A percentile compares a stretch with the other conserved stretches of the same genome.
phyloP scores from a whole-genome alignment of 208 protist genomes.

The Acanthamoeba sp. region DNA sequence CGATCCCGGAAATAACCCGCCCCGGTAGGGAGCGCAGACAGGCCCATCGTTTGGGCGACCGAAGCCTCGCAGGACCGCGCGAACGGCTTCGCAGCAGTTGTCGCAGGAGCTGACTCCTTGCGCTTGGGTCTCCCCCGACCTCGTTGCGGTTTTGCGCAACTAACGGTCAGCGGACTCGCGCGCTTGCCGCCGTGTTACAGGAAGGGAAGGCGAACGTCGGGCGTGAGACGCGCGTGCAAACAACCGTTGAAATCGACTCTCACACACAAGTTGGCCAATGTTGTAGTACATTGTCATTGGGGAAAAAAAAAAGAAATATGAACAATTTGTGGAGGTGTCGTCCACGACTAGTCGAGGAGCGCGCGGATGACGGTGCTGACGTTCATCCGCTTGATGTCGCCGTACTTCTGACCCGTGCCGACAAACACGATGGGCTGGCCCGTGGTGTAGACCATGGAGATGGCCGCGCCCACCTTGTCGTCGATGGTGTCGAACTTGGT shows the following conservation, averaged over 20 bases:
- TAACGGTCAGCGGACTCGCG: no score
- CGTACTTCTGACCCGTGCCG: constrained; percentile 94
- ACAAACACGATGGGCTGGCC: constrained; percentile 99
- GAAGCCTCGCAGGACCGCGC: neutral
- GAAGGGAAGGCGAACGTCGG: no score
- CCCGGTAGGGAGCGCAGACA: neutral
- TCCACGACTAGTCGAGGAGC: constrained; percentile 52
- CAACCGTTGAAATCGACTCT: no score
- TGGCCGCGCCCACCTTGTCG: constrained; percentile 99
- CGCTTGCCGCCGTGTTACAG: no score
- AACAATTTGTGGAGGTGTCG: no score
- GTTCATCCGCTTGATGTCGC: constrained; percentile 73
- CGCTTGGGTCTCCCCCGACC: neutral
- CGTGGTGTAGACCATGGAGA: constrained; percentile 99
- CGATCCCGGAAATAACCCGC: neutral
- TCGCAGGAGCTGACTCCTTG: neutral
- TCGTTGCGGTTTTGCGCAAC: neutral
- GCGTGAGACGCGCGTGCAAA: no score
- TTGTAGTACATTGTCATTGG: no score
- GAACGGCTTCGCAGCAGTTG: neutral
- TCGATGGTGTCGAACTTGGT: constrained; percentile 99
- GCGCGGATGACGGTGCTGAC: constrained; percentile 64
- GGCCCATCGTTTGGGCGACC: neutral
- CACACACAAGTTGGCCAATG: no score
- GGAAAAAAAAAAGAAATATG: neutral